These are phyloP conservation scores for Arachis stenosperma DNA, from an alignment of 306 rosid species.

Conservation along the genomic window DNA sequence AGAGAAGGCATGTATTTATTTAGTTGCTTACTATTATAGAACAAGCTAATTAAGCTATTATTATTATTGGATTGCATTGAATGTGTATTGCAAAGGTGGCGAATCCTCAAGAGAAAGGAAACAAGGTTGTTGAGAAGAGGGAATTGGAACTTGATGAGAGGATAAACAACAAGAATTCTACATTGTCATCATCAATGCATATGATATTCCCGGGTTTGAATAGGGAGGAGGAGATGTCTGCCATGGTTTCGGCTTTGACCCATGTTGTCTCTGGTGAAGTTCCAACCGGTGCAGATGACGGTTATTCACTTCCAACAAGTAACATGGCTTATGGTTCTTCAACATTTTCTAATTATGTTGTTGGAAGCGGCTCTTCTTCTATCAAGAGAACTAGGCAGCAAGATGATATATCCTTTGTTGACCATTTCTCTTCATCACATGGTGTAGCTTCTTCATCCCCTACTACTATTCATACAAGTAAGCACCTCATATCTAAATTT, in stretches of 20 bases:
- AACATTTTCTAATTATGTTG: conserved; percentile 24
- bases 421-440: conserved; percentile 8
- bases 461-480: conserved; percentile 44
- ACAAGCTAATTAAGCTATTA: too few relatives aligned
- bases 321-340: conserved; percentile 8
- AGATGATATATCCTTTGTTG: conserved; percentile 18
- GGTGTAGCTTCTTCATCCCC: conserved; percentile 31
- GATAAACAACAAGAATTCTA: background rate
- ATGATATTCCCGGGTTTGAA: conserved; percentile 40
- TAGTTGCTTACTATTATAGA: too few relatives aligned
- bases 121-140: conserved; percentile 3
- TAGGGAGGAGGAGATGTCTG: conserved; percentile 58
- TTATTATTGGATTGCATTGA: conserved; percentile 1
- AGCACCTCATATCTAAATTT: background rate
- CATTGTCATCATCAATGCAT: conserved; percentile 23
- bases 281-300: background rate
- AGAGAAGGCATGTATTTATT: too few relatives aligned
- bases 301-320: background rate
- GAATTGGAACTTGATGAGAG: conserved; percentile 26
- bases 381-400: conserved; percentile 50
- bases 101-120: conserved; percentile 31
- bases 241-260: conserved; percentile 58
- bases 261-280: conserved; percentile 52
- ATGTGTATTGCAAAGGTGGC: conserved; percentile 52
- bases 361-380: conserved; percentile 7